Evolutionary conservation across 306 rosid genomes (phyloP), one percentile per base, ranked within the genome.

Genomic region (Canavalia gladiata): DNA sequence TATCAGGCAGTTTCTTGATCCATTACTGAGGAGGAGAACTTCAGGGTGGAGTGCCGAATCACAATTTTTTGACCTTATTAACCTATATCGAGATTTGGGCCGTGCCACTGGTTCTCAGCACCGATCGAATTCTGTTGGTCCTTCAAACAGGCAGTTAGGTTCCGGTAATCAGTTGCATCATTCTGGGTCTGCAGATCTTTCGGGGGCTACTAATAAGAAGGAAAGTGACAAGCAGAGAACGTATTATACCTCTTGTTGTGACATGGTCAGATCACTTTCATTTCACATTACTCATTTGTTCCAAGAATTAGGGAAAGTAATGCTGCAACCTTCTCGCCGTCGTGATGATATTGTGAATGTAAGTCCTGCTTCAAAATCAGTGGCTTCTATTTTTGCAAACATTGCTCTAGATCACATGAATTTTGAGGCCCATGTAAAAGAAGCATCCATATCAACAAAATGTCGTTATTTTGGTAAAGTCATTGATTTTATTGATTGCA

Each of bases 391-490:
- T 55, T 87, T 92, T 84, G 97, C 99, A 29, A 84, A 90, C 8
- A 88, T 96, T 83, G 87, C 91, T 47, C 84, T 88, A 58, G 97
- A 92, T 85, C 99, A 96, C 88, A 94, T 96, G 98, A 90, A 90
- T 84, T 88, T 88, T 83, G 95, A 80, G 62, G 94, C 95, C 46
- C 92, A 79, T 87, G 95, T 83, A 56, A 86, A 67, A 13, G 98
- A 92, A 88, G 97, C 86, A 28, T 88, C 92, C 69, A 80, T 94
- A 81, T 90, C 99, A 65, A 84, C 97, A 8, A 96, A 96, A 84
- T 96, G 99, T 70, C 97, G 99, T 39, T 96, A 94, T 84, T 90
- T 83, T 72, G 99, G 99, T 31, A 94, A 94, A 88, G 99, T 96
- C 74, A 92, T 96, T 85, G 98, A 92, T 65, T 96, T 96, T 74